phyloP scores from a whole-genome alignment of 2,329 filamentous ascomycete species.

The Microthyrium microscopicum region DNA sequence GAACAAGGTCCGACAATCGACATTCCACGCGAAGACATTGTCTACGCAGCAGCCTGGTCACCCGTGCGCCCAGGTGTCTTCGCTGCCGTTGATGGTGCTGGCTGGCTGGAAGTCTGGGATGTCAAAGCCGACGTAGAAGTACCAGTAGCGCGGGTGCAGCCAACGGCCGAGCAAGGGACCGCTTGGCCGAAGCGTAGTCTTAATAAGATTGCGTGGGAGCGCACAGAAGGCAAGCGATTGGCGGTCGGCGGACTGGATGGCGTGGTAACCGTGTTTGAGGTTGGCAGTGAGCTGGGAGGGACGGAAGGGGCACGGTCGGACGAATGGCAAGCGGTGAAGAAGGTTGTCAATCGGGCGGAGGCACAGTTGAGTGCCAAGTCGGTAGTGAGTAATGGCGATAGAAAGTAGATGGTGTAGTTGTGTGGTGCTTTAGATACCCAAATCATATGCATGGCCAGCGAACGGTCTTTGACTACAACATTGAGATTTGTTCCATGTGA shows the following conservation, averaged over 20 bases:
- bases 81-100: constrained; percentile 82
- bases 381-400: constrained; percentile 1
- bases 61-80: constrained; percentile 90
- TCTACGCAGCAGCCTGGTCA: constrained; percentile 93
- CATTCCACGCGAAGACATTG: constrained; percentile 84
- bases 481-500: no score
- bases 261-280: constrained; percentile 82
- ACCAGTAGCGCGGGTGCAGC: constrained; percentile 64
- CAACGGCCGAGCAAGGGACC: constrained; percentile 37
- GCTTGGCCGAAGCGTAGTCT: constrained; percentile 64
- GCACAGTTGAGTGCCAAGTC: constrained; percentile 4
- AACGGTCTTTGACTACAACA: no score
- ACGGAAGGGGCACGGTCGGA: constrained; percentile 68
- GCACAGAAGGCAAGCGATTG: constrained; percentile 67
- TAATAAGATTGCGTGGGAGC: constrained; percentile 92
- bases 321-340: constrained; percentile 89
- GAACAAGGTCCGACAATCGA: constrained; percentile 53
- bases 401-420: no score
- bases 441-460: no score
- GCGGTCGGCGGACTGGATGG: constrained; percentile 89
- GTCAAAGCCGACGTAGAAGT: constrained; percentile 85
- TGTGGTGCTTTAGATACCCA: no score
- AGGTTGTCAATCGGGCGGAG: constrained; percentile 39
- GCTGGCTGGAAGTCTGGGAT: constrained; percentile 89
- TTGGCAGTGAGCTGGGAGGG: constrained; percentile 66